phyloP scores from a whole-genome alignment of 2,329 filamentous ascomycete species.

The Penicillium verrucosum region DNA sequence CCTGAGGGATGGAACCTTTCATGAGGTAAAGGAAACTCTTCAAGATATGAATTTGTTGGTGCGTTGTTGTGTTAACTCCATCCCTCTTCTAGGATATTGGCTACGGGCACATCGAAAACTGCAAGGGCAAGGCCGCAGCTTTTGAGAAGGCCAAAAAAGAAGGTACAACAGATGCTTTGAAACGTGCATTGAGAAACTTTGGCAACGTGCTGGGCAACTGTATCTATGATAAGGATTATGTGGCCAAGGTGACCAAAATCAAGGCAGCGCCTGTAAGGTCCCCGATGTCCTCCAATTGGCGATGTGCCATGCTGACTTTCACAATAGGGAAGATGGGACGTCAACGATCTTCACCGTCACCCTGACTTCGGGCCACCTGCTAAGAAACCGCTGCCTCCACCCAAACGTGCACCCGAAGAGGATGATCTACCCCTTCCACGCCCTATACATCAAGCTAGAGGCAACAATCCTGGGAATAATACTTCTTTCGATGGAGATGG shows the following conservation, averaged over 20 bases:
- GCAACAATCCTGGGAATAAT: slow-evolving; percentile 29
- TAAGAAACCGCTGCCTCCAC: slow-evolving; percentile 53
- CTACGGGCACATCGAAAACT: slow-evolving; percentile 95
- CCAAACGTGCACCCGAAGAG: slow-evolving; percentile 45
- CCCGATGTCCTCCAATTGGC: background rate
- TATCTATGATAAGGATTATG: slow-evolving; percentile 93
- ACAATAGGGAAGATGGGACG: slow-evolving; percentile 65
- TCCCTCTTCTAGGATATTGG: slow-evolving; percentile 66
- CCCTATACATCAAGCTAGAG: slow-evolving; percentile 24
- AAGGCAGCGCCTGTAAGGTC: slow-evolving; percentile 64
- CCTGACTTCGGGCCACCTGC: slow-evolving; percentile 60
- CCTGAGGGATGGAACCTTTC: slow-evolving; percentile 87
- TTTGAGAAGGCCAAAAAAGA: slow-evolving; percentile 99
- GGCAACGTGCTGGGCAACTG: slow-evolving; percentile 98
- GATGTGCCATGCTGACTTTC: slow-evolving; percentile 14
- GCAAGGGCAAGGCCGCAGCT: slow-evolving; percentile 87
- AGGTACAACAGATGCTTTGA: slow-evolving; percentile 90
- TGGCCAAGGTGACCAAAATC: slow-evolving; percentile 84
- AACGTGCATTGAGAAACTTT: slow-evolving; percentile 84
- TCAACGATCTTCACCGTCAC: slow-evolving; percentile 77
- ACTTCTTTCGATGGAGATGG: slow-evolving; percentile 39
- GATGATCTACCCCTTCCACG: slow-evolving; percentile 47
- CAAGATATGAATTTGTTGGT: background rate
- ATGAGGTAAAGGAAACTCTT: slow-evolving; percentile 58
- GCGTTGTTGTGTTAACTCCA: slow-evolving; percentile 1